A percentile compares a stretch with the other conserved stretches of the same genome.
Evolutionary conservation across 495 filamentous ascomycete species (phyloP).

Genomic region (Podospora appendiculata): DNA sequence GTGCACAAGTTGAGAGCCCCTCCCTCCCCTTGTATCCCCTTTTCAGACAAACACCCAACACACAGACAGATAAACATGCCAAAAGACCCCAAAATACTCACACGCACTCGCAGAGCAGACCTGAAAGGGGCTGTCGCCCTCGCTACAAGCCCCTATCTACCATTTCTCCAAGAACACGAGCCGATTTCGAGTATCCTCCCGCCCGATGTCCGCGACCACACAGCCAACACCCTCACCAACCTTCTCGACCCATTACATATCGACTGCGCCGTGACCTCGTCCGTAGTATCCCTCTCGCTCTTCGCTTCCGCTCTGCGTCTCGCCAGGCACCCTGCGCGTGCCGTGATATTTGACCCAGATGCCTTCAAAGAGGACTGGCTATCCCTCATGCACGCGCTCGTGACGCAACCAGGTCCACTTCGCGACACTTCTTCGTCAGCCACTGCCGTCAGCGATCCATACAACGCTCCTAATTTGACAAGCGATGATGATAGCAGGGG

Average conservation of each 20-base stretch:
- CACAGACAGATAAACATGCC: too few relatives aligned
- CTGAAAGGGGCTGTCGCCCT: conserved; percentile 20
- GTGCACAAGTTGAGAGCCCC: conserved; percentile 14
- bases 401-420: conserved; percentile 14
- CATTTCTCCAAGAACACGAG: conserved; percentile 8
- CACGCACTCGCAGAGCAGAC: conserved; percentile 13
- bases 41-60: too few relatives aligned
- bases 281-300: conserved; percentile 9
- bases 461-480: neutral
- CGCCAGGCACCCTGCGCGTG: conserved; percentile 6
- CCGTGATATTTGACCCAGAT: conserved; percentile 17
- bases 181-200: conserved; percentile 7
- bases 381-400: conserved; percentile 13
- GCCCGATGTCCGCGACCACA: conserved; percentile 1
- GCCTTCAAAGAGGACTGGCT: conserved; percentile 21
- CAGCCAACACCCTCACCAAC: conserved; percentile 1
- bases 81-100: neutral
- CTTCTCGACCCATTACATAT: conserved; percentile 10
- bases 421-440: conserved; percentile 2
- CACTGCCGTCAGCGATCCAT: neutral
- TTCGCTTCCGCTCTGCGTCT: conserved; percentile 11
- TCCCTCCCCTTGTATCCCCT: neutral
- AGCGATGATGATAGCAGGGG: neutral
- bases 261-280: conserved; percentile 2
- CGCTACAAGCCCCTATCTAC: conserved; percentile 14